A percentile compares a stretch with the other conserved stretches of the same genome.
Conservation (phyloP, 441 rosid species). For the Syzygium syzygioides region DNA sequence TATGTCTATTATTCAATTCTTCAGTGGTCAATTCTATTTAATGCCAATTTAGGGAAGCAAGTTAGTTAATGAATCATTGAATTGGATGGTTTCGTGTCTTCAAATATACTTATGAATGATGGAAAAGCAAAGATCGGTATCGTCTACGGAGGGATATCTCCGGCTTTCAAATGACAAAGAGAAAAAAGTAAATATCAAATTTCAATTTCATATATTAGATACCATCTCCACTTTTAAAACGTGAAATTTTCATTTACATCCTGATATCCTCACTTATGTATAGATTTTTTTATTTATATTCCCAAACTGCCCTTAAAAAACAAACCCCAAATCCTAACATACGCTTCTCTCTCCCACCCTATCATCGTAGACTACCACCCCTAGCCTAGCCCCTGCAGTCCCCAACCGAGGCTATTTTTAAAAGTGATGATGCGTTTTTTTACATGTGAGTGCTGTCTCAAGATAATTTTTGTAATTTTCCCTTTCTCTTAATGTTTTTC, state of each 20-base stretch:
- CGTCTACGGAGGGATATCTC: background rate
- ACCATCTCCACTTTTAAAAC: background rate
- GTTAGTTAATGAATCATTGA: too few relatives aligned
- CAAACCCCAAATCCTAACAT: background rate
- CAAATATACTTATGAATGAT: background rate
- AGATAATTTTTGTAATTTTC: too few relatives aligned
- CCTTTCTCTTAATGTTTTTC: too few relatives aligned
- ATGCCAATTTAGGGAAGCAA: background rate
- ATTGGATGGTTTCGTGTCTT: background rate
- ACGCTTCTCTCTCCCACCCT: too few relatives aligned
- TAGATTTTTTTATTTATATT: too few relatives aligned
- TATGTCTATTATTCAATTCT: background rate
- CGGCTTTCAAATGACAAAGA: background rate
- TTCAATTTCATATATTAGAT: background rate
- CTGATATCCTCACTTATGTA: background rate
- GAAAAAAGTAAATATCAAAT: background rate
- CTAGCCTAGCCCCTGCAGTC: too few relatives aligned
- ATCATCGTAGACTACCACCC: too few relatives aligned
- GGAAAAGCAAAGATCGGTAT: background rate
- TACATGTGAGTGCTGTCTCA: too few relatives aligned
- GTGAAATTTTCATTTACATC: background rate
- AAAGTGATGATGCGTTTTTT: too few relatives aligned
- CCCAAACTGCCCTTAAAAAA: background rate
- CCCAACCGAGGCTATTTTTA: too few relatives aligned
- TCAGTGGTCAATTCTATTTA: background rate